A percentile compares a stretch with the other conserved stretches of the same genome.
Conservation (phyloP, 2,329 filamentous ascomycete species). For the Tolypocladium ophioglossoides region DNA sequence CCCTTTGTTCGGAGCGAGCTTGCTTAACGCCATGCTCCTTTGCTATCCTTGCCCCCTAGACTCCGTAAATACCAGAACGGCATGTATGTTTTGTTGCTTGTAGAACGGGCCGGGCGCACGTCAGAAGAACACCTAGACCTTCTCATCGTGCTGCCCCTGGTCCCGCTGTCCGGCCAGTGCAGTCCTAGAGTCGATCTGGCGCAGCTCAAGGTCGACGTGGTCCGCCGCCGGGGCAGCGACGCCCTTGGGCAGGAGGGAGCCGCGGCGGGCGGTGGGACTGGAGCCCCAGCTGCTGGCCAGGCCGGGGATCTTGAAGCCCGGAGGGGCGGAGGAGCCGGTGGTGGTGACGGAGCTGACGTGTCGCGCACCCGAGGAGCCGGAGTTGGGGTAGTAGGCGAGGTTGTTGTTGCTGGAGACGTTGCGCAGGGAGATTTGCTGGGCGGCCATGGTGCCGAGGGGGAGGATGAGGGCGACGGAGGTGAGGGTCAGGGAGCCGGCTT, state of each 20-base stretch:
- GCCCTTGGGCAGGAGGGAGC: neutral
- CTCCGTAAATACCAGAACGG: neutral
- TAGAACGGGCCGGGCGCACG: neutral
- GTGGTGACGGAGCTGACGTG: slow-evolving; percentile 1
- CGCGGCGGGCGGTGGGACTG: slow-evolving; percentile 8
- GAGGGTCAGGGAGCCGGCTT: slow-evolving; percentile 36
- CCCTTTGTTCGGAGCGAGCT: neutral
- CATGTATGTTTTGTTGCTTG: no score
- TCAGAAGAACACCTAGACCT: slow-evolving; percentile 12
- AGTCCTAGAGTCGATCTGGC: slow-evolving; percentile 14
- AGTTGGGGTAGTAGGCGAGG: slow-evolving; percentile 6
- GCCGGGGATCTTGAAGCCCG: slow-evolving; percentile 8
- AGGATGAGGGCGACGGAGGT: slow-evolving; percentile 41
- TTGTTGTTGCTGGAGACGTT: slow-evolving; percentile 8
- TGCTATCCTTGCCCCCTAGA: neutral
- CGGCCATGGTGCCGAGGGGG: slow-evolving; percentile 40
- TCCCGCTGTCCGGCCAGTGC: slow-evolving; percentile 11
- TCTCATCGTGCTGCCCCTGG: slow-evolving; percentile 20
- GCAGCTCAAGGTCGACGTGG: slow-evolving; percentile 21
- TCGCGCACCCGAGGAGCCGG: neutral
- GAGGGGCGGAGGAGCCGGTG: slow-evolving; percentile 2
- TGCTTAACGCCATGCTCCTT: neutral
- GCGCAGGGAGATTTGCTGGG: slow-evolving; percentile 29
- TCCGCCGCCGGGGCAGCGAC: slow-evolving; percentile 10
- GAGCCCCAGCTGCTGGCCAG: slow-evolving; percentile 7